These are phyloP conservation scores for Lepidium campestre DNA, from an alignment of 441 rosid genomes.

Conservation along the genomic window DNA sequence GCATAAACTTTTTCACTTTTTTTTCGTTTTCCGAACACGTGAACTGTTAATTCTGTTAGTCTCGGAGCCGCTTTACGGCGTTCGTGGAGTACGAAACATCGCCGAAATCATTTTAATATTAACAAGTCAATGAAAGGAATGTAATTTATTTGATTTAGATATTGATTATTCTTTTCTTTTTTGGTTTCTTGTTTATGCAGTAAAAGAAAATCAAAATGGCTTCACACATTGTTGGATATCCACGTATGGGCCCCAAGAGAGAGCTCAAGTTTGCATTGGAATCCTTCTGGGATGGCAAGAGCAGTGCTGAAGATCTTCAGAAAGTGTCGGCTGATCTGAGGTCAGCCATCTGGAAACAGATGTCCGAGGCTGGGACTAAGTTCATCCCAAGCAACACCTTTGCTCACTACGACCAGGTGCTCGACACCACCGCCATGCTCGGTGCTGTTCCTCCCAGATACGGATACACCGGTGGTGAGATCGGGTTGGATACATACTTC, in stretches of 20 bases:
- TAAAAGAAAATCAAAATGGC: conserved; percentile 49
- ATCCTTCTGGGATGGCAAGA: conserved; percentile 97
- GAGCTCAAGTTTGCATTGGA: conserved; percentile 98
- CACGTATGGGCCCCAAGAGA: conserved; percentile 99
- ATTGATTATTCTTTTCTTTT: not conserved
- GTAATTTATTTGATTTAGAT: not conserved
- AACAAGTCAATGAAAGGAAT: not conserved
- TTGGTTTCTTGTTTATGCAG: conserved; percentile 26
- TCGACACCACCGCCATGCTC: conserved; percentile 92
- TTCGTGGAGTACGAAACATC: conserved; percentile 8
- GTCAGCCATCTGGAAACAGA: conserved; percentile 89
- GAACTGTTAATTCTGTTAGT: not conserved
- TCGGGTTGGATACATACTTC: conserved; percentile 79
- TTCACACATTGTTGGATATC: conserved; percentile 97
- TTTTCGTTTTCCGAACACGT: not conserved
- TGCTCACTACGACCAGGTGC: conserved; percentile 88
- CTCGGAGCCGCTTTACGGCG: not conserved
- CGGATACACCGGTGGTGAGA: conserved; percentile 81
- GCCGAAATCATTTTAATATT: not conserved
- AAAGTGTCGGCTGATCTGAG: conserved; percentile 89
- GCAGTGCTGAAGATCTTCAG: conserved; percentile 83
- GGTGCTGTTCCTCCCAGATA: conserved; percentile 95
- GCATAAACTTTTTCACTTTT: not conserved
- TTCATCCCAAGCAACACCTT: conserved; percentile 95
- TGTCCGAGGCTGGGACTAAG: conserved; percentile 82